phyloP scores from a whole-genome alignment of 768 basidiomycete species.

The Asterophora lycoperdoides region DNA sequence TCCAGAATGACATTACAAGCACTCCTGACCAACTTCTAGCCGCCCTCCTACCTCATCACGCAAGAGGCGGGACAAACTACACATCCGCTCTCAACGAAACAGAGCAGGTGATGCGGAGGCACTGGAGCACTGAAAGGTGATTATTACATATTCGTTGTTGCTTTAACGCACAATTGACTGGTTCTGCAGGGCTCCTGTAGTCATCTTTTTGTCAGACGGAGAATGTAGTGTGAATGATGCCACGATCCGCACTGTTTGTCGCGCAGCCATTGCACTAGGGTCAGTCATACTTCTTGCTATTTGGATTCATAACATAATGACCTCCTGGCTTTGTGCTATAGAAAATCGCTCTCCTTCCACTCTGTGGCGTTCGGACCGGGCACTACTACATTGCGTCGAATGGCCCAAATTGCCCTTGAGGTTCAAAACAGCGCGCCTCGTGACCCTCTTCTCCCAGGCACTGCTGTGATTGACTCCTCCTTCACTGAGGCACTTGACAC shows the following conservation, averaged over 20 bases:
- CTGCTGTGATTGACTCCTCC: constrained; percentile 36
- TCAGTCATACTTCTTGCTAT: constrained; percentile 11
- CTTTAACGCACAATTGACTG: not conserved
- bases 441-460: constrained; percentile 32
- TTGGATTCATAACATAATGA: not conserved
- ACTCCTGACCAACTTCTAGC: constrained; percentile 42
- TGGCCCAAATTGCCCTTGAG: constrained; percentile 49
- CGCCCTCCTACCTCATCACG: constrained; percentile 27
- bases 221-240: constrained; percentile 37
- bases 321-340: constrained; percentile 18
- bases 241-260: constrained; percentile 37
- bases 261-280: constrained; percentile 41
- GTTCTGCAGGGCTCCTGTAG: constrained; percentile 38
- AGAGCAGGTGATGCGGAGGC: constrained; percentile 34
- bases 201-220: constrained; percentile 57
- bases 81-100: constrained; percentile 33
- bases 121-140: constrained; percentile 52
- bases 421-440: constrained; percentile 41
- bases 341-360: constrained; percentile 55
- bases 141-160: not conserved
- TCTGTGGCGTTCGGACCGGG: constrained; percentile 50
- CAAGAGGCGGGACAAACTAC: constrained; percentile 41
- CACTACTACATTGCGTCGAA: constrained; percentile 33
- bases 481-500: constrained; percentile 50
- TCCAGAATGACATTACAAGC: constrained; percentile 45